Evolutionary conservation across 208 protist species (phyloP), one percentile per base, ranked within the genome.

Genomic region (Vickermania spadyakhi): DNA sequence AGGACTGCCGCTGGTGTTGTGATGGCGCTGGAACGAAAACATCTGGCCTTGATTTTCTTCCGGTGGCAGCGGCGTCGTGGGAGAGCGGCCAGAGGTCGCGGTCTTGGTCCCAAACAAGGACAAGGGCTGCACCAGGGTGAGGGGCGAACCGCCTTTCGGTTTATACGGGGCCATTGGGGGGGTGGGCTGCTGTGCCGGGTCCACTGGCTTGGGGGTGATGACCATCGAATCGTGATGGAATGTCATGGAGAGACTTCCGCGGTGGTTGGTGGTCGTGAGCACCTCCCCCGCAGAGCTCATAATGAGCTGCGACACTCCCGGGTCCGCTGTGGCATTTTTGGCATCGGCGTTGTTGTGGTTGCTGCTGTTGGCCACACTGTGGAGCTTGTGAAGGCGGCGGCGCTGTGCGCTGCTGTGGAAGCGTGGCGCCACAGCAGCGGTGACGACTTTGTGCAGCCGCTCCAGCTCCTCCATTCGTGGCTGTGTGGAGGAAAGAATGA

Each of bases 401-500:
- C 11, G 18, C 11, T 7, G 11, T 45, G 11, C 36, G 36, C 11
- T 18, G 11, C 18, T 45, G 36, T 45, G 7, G 18, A 45, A 45
- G 36, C 18, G 36, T 18, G 36, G 36, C 36, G 36, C 36, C 36
- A 45, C 36, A 7, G 36, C 36, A 5, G 52, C 52, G 13, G 25
- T 28, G 7, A 59, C n/a, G 4, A 59, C 18, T 5, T 59, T 59
- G 26, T 42, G 18, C 23, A 42, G 13, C 5, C 27, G 55, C 55
- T 59, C 55, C 28, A 59, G 27, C n/a, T 5, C 27, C 23, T 14
- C 55, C 55, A 59, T 59, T 7, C 23, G 27, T 5, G 55, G 55
- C 55, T 59, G 28, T 27, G 29, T 59, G 55, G 5, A 11, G 28
- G 28, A 14, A 7, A 59, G 18, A 41, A 59, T 29, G 13, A 18